Evolutionary conservation across 2,329 filamentous ascomycete species (phyloP), one percentile per base, ranked within the genome.

Genomic region (Metarhizium sp.): DNA sequence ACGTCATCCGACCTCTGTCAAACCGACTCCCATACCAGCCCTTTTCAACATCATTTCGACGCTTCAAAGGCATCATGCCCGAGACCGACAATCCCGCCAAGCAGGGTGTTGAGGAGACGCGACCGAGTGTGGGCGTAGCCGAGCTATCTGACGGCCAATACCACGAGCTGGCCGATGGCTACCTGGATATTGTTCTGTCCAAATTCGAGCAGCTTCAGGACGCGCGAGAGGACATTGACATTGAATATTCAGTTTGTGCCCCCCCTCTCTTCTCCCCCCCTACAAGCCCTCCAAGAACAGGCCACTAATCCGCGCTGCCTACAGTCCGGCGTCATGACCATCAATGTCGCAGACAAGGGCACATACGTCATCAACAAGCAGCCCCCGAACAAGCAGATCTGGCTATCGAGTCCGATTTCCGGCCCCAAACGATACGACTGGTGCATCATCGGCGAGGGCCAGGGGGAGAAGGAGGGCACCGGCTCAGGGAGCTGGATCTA

Each of bases 321-420:
- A 43, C 64, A 96, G 92, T 82, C 90, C 54, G 92, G 94, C 55
- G 91, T 97, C 55, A 79, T 97, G 63, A 91, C 85, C 59, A 78
- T 97, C 65, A 78, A 75, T 6, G 82, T 89, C 63, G 82, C 84
- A 1, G 75, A 78, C 13, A 76, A 83, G 52, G 91, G 92, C 59
- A 92, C 84, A 34, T 99, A 95, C 68, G 89, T 99, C 58, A 81
- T 99, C 74, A 99, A 99, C 81, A 99, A 99, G 73, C 94, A 99
- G 71, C 94, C 94, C 0, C 91, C 92, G 20, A 97, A 96, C 78
- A 94, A 91, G 77, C 94, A 88, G 69, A 96, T 99, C 67, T 99
- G 94, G 94, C 83, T 97, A 49, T 94, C 90, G 42, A 95, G 90
- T 47, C 94, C 94, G 4, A 77, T 90, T 54, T 92, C 89, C 6